Evolutionary conservation across 2,329 filamentous ascomycete species (phyloP), one percentile per base, ranked within the genome.

Genomic region (Microsporum canis): DNA sequence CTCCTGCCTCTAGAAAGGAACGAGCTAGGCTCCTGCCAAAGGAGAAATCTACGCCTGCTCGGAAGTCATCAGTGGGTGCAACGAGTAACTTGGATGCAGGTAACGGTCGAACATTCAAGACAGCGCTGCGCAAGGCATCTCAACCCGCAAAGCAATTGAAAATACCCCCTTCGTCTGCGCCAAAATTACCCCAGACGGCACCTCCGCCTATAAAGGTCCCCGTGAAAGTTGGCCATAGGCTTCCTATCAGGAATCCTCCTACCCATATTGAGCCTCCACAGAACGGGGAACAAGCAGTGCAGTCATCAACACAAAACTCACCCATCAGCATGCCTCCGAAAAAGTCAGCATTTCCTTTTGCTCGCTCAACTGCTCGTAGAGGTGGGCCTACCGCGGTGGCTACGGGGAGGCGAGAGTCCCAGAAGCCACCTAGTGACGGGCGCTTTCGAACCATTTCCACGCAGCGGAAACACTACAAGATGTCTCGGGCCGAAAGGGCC

Each of bases 401-500:
- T 6, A 12, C 27, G 33, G 49, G 49, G 10, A 33, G 49, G 8
- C 27, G 49, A n/a, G 10, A 53, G 27, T 14, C 27, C 14, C 5
- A 27, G 29, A 33, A 33, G n/a, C 49, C 49, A 5, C 27, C 31
- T 5, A 53, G n/a, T 7, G n/a, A n/a, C 27, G 10, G 27, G 17
- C 49, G 12, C 14, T 70, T 68, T 49, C 59, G 58, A 38, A 69
- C 66, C 45, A 49, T 72, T 4, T 71, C 68, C 7, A 68, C 66
- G 2, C 66, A 66, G 36, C 61, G 69, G 58, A 70, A 64, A 60
- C 66, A 69, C 53, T 65, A 72, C 53, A 74, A 74, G 60, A 65
- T 68, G n/a, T 65, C 69, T 49, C 63, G 63, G 5, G 62, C 66
- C 38, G 74, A 77, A 36, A 69, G 67, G 45, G 65, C 67, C n/a